Conservation (phyloP, 1,139 yeast species). For the Candida buenavistaensis region DNA sequence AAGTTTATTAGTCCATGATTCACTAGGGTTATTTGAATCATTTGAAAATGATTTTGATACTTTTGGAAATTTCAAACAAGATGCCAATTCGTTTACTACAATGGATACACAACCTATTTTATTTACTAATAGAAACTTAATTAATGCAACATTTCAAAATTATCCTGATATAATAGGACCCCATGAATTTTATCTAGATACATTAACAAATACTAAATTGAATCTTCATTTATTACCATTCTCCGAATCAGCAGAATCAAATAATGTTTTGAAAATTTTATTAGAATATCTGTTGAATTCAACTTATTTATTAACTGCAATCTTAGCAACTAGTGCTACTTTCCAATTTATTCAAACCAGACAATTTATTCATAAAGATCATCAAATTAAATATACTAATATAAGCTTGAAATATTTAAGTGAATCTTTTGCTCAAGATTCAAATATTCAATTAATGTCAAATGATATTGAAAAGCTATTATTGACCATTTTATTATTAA, state of each 20-base stretch:
- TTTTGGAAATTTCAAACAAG: too few species aligned
- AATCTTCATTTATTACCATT: slow-evolving; percentile 39
- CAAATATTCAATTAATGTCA: slow-evolving; percentile 16
- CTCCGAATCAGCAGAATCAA: slow-evolving; percentile 35
- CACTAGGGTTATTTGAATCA: slow-evolving; percentile 16
- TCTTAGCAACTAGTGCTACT: slow-evolving; percentile 40
- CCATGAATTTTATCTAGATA: slow-evolving; percentile 32
- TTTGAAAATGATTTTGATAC: slow-evolving; percentile 1
- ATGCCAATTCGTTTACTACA: too few species aligned
- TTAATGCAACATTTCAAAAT: slow-evolving; percentile 26
- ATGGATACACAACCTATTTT: slow-evolving; percentile 17
- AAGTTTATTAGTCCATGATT: slow-evolving; percentile 47
- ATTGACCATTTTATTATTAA: slow-evolving; percentile 37
- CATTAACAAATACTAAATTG: slow-evolving; percentile 28
- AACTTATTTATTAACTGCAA: slow-evolving; percentile 34
- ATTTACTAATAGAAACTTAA: slow-evolving; percentile 21
- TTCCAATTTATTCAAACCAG: slow-evolving; percentile 37
- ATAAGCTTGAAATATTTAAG: slow-evolving; percentile 33
- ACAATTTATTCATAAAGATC: slow-evolving; percentile 28
- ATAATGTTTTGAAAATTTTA: slow-evolving; percentile 34
- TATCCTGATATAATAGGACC: slow-evolving; percentile 26
- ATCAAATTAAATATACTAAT: slow-evolving; percentile 31
- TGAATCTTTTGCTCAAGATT: slow-evolving; percentile 29
- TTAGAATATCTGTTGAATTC: slow-evolving; percentile 36
- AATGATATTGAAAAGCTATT: slow-evolving; percentile 38